Evolutionary conservation across 1,284 basidiomycete species (phyloP).

Genomic region (Macrocybe sp.): DNA sequence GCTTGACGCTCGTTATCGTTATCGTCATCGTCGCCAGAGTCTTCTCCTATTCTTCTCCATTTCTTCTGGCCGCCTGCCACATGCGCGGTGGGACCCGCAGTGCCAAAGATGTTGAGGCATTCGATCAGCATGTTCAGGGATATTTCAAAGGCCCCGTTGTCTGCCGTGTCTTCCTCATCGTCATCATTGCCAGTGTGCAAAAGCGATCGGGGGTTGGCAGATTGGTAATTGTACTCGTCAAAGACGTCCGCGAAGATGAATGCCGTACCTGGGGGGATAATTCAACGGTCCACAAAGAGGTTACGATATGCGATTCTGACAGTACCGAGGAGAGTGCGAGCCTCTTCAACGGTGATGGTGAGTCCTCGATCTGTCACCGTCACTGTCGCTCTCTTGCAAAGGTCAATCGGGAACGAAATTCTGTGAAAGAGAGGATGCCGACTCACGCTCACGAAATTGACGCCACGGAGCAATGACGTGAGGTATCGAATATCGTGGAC

Average conservation of each 20-base stretch:
- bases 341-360: constrained; percentile 85
- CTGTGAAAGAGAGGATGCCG: constrained; percentile 2
- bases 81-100: constrained; percentile 44
- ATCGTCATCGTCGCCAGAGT: constrained; percentile 36
- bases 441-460: constrained; percentile 72
- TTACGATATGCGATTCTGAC: constrained; percentile 4
- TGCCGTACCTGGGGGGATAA: constrained; percentile 64
- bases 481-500: constrained; percentile 78
- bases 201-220: constrained; percentile 8
- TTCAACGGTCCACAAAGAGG: not conserved
- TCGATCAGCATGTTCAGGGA: constrained; percentile 80
- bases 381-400: constrained; percentile 69
- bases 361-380: constrained; percentile 68
- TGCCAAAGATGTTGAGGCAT: constrained; percentile 90
- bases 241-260: constrained; percentile 80
- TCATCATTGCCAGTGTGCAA: constrained; percentile 1
- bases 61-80: constrained; percentile 29
- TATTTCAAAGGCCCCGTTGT: constrained; percentile 68
- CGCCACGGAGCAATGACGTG: constrained; percentile 67
- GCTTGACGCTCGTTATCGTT: constrained; percentile 19
- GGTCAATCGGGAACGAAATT: constrained; percentile 8
- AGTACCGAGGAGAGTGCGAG: constrained; percentile 71
- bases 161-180: constrained; percentile 24
- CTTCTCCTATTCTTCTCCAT: constrained; percentile 48
- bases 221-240: constrained; percentile 61